Conservation (phyloP, 2,329 filamentous ascomycete species). For the Eutypa lata region DNA sequence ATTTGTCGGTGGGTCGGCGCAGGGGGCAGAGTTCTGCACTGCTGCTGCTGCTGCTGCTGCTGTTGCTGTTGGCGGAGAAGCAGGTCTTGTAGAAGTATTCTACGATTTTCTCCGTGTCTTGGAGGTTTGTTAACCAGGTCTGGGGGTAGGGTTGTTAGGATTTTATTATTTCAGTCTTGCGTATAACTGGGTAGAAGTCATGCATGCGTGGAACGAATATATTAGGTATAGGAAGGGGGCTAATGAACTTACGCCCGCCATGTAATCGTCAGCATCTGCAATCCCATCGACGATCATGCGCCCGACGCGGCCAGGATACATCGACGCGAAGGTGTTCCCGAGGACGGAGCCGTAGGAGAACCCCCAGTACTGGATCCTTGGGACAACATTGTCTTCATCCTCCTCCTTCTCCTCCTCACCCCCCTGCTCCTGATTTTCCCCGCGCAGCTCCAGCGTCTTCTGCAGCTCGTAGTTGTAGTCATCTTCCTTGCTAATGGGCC, state of each 20-base stretch:
- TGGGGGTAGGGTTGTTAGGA: conserved; percentile 2
- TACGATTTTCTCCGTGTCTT: conserved; percentile 34
- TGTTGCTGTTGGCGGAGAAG: conserved; percentile 29
- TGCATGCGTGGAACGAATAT: neutral
- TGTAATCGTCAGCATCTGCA: conserved; percentile 35
- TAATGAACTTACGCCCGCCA: conserved; percentile 17
- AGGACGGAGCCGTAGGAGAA: conserved; percentile 47
- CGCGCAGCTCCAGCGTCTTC: neutral
- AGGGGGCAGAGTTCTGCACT: conserved; percentile 27
- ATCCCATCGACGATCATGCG: conserved; percentile 41
- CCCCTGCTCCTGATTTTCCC: neutral
- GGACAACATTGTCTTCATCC: conserved; percentile 1
- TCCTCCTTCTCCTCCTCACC: conserved; percentile 2
- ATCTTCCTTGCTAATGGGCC: neutral
- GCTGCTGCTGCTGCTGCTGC: too few species aligned
- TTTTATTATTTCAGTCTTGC: neutral
- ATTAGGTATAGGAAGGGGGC: too few species aligned
- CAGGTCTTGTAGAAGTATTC: conserved; percentile 34
- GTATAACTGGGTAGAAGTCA: too few species aligned
- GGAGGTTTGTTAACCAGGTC: conserved; percentile 34
- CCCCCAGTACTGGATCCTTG: conserved; percentile 42
- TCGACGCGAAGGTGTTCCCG: conserved; percentile 40
- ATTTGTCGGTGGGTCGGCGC: conserved; percentile 19
- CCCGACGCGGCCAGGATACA: conserved; percentile 38
- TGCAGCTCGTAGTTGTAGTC: neutral